These are phyloP conservation scores for Pythium coloratum DNA, from an alignment of 352 stramenopile species.

Conservation along the genomic window DNA sequence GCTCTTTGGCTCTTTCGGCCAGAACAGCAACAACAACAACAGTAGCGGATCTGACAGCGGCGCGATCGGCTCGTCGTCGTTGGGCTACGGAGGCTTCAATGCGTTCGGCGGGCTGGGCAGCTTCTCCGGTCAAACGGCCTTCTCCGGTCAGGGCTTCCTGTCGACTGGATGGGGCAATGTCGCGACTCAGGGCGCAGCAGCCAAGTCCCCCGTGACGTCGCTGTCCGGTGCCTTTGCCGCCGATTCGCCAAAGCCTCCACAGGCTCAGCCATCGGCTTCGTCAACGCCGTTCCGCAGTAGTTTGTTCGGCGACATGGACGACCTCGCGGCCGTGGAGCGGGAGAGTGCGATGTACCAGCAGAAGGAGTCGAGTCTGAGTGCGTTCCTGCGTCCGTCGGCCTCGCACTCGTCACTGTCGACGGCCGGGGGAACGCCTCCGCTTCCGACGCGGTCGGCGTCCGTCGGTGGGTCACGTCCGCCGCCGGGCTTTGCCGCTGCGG, in stretches of 20 bases:
- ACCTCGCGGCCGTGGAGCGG: slow-evolving; percentile 71
- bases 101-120: slow-evolving; percentile 40
- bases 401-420: slow-evolving; percentile 14
- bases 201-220: slow-evolving; percentile 9
- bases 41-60: slow-evolving; percentile 6
- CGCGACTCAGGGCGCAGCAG: slow-evolving; percentile 7
- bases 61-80: slow-evolving; percentile 42
- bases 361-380: slow-evolving; percentile 70
- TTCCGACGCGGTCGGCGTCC: slow-evolving; percentile 26
- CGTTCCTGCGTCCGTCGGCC: slow-evolving; percentile 45
- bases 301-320: slow-evolving; percentile 54
- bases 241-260: background rate
- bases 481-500: slow-evolving; percentile 21
- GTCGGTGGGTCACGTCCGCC: slow-evolving; percentile 38
- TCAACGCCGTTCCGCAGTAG: slow-evolving; percentile 4
- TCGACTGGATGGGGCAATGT: slow-evolving; percentile 51
- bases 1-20: slow-evolving; percentile 16
- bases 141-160: slow-evolving; percentile 34
- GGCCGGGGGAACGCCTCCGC: background rate
- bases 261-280: slow-evolving; percentile 7
- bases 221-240: slow-evolving; percentile 2
- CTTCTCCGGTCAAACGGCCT: slow-evolving; percentile 32
- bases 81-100: slow-evolving; percentile 66
- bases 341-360: slow-evolving; percentile 71
- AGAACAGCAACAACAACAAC: background rate